Evolutionary conservation across 768 basidiomycete species (phyloP), one percentile per base, ranked within the genome.

Genomic region (Pleurotus djamor): DNA sequence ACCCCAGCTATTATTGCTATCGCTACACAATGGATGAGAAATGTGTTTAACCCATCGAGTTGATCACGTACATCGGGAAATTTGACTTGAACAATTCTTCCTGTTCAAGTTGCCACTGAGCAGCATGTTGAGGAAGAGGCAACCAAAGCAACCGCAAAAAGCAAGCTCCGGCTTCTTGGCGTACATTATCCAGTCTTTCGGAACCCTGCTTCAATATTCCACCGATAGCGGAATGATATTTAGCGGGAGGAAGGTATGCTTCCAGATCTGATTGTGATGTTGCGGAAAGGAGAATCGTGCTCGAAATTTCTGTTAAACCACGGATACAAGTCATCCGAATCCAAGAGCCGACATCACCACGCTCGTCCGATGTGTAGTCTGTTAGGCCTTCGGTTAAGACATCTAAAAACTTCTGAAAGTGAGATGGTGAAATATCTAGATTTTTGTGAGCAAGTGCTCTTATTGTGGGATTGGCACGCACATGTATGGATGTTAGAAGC

Each of bases 271-370:
- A 66, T 34, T 83, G 65, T n/a, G 62, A 65, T 55, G 59, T 65
- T 28, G 83, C 78, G 48, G 76, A 67, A 10, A 71, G 65, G 63
- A 89, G 77, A 3, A 92, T 66, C 28, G 82, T 74, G 65, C 79
- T 75, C 47, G 82, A 74, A 59, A 86, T 72, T 6, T 76, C 73
- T 14, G 84, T 78, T 58, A 95, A 73, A 8, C 89, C 88, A 48
- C 78, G 78, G 52, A 95, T 81, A 65, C 88, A 91, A 2, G 86
- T 85, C 5, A 91, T 82, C 62, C 96, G 91, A 54, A 95, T 83
- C 94, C 95, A 97, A 2, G 96, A 98, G 44, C 96, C 96, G 38
- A 99, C 90, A 68, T 99, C 97, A 4, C 96, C 96, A 63, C 96
- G 87, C 69, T 97, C 92, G 69, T 99, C 96, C 50, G 84, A 86